phyloP scores from a whole-genome alignment of 2,329 filamentous ascomycete species.

The Aspergillus sojae region DNA sequence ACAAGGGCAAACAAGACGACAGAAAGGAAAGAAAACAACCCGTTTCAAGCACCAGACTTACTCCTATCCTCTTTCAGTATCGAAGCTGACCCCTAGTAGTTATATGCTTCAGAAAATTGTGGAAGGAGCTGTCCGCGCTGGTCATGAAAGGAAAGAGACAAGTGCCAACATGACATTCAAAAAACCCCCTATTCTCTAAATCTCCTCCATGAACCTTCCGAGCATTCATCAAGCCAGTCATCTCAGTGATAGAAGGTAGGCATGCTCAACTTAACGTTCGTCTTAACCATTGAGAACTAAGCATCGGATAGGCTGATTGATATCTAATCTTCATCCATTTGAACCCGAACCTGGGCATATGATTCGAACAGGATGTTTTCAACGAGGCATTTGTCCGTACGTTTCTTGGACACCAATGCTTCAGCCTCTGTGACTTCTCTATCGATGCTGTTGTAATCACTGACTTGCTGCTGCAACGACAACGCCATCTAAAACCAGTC shows the following conservation, averaged over 20 bases:
- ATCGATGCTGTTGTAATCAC: conserved; percentile 15
- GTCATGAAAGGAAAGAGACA: background rate
- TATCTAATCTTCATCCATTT: conserved; percentile 17
- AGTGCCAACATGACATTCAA: background rate
- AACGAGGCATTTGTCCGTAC: conserved; percentile 10
- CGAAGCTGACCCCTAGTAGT: background rate
- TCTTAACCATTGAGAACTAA: background rate
- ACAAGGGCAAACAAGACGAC: background rate
- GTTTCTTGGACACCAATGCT: conserved; percentile 11
- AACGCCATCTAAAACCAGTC: conserved; percentile 17
- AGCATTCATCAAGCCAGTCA: background rate
- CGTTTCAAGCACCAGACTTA: background rate
- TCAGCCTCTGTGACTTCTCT: conserved; percentile 17
- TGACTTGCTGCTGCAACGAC: conserved; percentile 20
- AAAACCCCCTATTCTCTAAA: background rate
- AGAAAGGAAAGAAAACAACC: background rate
- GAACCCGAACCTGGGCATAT: conserved; percentile 12
- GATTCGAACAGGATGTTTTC: conserved; percentile 11
- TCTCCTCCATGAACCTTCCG: background rate
- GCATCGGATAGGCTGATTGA: background rate
- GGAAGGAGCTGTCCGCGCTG: background rate
- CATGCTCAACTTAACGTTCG: background rate
- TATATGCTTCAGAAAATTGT: background rate
- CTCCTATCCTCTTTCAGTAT: background rate
- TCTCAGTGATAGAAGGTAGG: background rate